These are phyloP conservation scores for Cardiospermum halicacabum DNA, from an alignment of 345 rosid species.

Conservation along the genomic window DNA sequence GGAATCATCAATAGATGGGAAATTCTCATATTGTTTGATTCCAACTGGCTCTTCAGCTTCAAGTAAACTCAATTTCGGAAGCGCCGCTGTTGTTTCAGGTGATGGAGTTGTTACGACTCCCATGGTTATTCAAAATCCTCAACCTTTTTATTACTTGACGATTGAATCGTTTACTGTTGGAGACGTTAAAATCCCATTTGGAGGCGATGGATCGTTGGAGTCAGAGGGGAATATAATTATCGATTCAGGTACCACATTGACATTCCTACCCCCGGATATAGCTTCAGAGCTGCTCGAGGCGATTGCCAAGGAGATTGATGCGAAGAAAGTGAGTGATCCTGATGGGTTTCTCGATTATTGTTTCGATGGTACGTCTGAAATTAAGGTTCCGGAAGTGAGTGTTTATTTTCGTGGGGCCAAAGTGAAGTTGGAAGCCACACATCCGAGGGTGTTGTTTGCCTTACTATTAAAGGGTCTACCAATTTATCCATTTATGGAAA, in stretches of 20 bases:
- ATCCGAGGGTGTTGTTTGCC: constrained; percentile 32
- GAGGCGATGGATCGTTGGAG: constrained; percentile 14
- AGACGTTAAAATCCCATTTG: constrained; percentile 18
- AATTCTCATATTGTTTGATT: constrained; percentile 62
- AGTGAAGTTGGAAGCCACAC: constrained; percentile 25
- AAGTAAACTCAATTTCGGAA: constrained; percentile 53
- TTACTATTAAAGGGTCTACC: constrained; percentile 11
- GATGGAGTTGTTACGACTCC: constrained; percentile 41
- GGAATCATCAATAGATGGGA: constrained; percentile 31
- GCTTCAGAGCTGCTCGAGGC: constrained; percentile 22
- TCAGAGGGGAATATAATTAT: constrained; percentile 47
- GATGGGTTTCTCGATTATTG: constrained; percentile 28
- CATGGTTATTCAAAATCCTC: constrained; percentile 27
- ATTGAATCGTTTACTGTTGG: constrained; percentile 48
- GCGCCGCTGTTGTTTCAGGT: constrained; percentile 38
- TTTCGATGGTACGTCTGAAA: constrained; percentile 15
- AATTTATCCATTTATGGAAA: constrained; percentile 36
- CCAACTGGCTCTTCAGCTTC: constrained; percentile 23
- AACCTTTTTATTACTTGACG: constrained; percentile 38
- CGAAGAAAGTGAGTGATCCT: constrained; percentile 23
- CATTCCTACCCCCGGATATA: constrained; percentile 30
- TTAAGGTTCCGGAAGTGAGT: constrained; percentile 29
- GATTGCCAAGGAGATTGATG: constrained; percentile 15
- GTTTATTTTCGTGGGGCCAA: constrained; percentile 40
- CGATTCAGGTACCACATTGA: constrained; percentile 63